phyloP scores from a whole-genome alignment of 768 basidiomycete species.

The Mycena vulgaris region DNA sequence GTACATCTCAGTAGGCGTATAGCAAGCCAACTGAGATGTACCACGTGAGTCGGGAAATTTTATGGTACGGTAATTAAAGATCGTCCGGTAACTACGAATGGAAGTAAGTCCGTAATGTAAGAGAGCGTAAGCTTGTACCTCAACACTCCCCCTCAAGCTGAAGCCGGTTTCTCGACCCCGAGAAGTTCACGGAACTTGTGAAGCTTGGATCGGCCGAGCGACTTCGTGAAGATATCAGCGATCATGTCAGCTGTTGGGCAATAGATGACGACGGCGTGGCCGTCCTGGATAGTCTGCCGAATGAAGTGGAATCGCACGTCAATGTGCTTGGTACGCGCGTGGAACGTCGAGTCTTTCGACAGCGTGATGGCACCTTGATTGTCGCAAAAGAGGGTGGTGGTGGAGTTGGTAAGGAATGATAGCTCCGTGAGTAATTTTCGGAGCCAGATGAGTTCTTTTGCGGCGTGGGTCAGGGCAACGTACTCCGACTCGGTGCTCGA shows the following conservation, averaged over 20 bases:
- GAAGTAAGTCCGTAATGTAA: no score
- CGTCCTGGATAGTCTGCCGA: constrained; percentile 43
- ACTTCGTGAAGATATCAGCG: constrained; percentile 52
- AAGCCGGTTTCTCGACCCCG: constrained; percentile 7
- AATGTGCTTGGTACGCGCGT: constrained; percentile 55
- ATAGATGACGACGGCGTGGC: constrained; percentile 28
- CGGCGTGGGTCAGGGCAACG: constrained; percentile 48
- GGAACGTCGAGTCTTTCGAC: constrained; percentile 46
- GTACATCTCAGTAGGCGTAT: no score
- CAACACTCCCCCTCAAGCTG: constrained; percentile 26
- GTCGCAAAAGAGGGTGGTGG: constrained; percentile 39
- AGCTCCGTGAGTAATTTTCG: constrained; percentile 36
- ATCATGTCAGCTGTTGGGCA: constrained; percentile 45
- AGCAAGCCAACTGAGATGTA: no score
- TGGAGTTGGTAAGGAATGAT: background rate
- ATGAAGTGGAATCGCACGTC: constrained; percentile 53
- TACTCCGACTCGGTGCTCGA: constrained; percentile 56
- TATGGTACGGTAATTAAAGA: no score
- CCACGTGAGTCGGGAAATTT: no score
- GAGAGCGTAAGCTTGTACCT: constrained; percentile 1
- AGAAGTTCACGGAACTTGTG: constrained; percentile 7
- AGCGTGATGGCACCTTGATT: constrained; percentile 44
- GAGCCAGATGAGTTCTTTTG: constrained; percentile 43
- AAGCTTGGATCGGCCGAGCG: constrained; percentile 22
- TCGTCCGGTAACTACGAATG: no score